Base-by-base conservation (phyloP, 371 early-diverging fungal species). In the Cladochytrium tenue region DNA sequence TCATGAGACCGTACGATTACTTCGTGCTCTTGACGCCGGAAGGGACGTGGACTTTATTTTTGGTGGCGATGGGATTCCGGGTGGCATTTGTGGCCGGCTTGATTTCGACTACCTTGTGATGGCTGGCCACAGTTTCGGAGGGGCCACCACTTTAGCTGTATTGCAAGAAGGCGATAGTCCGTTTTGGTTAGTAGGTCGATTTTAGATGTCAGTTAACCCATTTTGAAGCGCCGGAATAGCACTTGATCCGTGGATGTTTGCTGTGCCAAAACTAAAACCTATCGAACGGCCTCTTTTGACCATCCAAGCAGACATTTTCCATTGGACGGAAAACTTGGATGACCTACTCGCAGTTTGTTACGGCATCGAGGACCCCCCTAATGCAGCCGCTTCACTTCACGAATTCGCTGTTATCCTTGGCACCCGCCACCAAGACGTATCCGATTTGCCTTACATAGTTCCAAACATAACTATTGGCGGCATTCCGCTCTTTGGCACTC, bases 41-140 rank as follows among this genome's bases (percentile, higher is more conserved):
- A 43, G 20, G 43, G 43, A 43, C 7, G 43, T 20, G 43, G 13
- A 7, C 7, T 20, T 43, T 43, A 7, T 20, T 20, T 43, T 43
- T 43, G 43, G 4, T 3, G 55, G 35, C 31, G 10, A 33, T 3
- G 50, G 7, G 10, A 17, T 51, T 26, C 25, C 34, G n/a, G 20
- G 26, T 1, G 35, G 43, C 26, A 73, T 85, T 34, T 23, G 65
- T 30, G 75, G 75, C 0, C 56, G 75, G 23, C 51, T 87, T 10
- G 80, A 87, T 66, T 62, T 83, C 50, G 68, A 74, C 1, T 69
- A 74, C 20, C 4, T 72, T 33, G 72, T 76, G 32, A 73, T 86
- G 71, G 72, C 79, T 4, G 88, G 88, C 35, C 88, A 88, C 71
- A 76, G 76, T 31, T 88, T 87, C 76, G 88, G 88, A 4, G 88